These are phyloP conservation scores for Mortierella sp. DNA, from an alignment of 371 early-diverging fungal genomes.

Conservation along the genomic window DNA sequence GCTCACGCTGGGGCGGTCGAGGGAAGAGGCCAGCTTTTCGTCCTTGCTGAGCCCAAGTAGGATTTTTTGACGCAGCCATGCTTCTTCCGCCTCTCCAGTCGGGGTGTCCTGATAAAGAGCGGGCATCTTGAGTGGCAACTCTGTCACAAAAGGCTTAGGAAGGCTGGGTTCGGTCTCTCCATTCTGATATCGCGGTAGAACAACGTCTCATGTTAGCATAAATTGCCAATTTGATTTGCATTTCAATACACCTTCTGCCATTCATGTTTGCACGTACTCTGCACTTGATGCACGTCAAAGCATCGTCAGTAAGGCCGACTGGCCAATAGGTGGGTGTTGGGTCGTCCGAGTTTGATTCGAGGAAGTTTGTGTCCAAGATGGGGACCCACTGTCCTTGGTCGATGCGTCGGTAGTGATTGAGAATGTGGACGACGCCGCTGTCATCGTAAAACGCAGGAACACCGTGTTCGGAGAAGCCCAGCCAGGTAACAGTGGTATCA, in stretches of 20 bases:
- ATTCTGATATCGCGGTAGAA: slow-evolving; percentile 45
- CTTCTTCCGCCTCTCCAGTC: slow-evolving; percentile 74
- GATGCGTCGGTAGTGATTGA: slow-evolving; percentile 68
- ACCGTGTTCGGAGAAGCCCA: slow-evolving; percentile 86
- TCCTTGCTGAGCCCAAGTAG: slow-evolving; percentile 64
- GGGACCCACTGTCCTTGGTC: slow-evolving; percentile 84
- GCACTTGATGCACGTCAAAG: slow-evolving; percentile 75
- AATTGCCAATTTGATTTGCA: background rate
- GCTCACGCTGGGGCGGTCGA: slow-evolving; percentile 60
- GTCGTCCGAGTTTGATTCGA: slow-evolving; percentile 57
- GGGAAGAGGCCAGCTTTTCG: slow-evolving; percentile 63
- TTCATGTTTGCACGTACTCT: slow-evolving; percentile 59
- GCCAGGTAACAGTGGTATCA: slow-evolving; percentile 78
- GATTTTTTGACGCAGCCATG: slow-evolving; percentile 63
- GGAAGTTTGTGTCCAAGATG: slow-evolving; percentile 70
- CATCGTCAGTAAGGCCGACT: slow-evolving; percentile 74
- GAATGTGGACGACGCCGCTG: slow-evolving; percentile 70
- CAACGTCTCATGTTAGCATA: background rate
- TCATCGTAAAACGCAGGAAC: slow-evolving; percentile 82
- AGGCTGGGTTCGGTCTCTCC: slow-evolving; percentile 75
- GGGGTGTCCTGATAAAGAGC: slow-evolving; percentile 67
- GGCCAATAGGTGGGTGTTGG: slow-evolving; percentile 76
- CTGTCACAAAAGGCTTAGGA: slow-evolving; percentile 82
- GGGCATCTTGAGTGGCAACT: slow-evolving; percentile 82
- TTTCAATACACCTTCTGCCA: background rate